Conservation (phyloP, 345 rosid species). For the Microcos paniculata region DNA sequence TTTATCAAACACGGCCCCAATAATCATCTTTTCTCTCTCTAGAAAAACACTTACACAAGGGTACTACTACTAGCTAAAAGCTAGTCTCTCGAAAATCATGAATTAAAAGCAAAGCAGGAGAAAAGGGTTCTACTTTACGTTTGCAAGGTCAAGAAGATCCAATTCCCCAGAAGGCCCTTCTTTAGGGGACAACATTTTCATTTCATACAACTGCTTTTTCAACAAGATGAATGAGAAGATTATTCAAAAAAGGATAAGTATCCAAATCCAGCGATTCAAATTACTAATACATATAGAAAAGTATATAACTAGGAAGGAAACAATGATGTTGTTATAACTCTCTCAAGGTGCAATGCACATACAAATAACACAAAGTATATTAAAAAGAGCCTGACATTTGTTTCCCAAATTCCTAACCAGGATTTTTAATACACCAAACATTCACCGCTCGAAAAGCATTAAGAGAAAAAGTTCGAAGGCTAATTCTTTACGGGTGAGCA, state of each 20-base stretch:
- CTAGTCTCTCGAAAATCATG: conserved; percentile 17
- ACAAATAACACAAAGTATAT: not conserved
- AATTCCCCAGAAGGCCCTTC: conserved; percentile 41
- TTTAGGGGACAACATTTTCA: conserved; percentile 35
- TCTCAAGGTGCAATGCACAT: not conserved
- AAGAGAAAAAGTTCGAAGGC: not conserved
- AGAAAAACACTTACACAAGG: conserved; percentile 8
- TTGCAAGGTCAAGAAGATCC: conserved; percentile 53
- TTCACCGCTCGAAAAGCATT: not conserved
- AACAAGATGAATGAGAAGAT: not conserved
- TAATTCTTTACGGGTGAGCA: not conserved
- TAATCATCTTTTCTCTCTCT: conserved; percentile 6
- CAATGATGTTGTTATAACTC: not conserved
- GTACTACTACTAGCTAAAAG: not conserved
- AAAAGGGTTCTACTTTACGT: conserved; percentile 33
- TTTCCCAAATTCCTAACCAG: conserved; percentile 35
- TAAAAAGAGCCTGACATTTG: not conserved
- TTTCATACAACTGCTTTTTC: conserved; percentile 18
- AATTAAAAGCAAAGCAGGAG: conserved; percentile 26
- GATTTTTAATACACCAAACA: not conserved
- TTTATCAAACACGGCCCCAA: conserved; percentile 22
- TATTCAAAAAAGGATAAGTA: not conserved
- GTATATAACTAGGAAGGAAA: not conserved
- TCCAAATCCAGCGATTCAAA: not conserved
- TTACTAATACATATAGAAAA: too few relatives aligned